phyloP scores from a whole-genome alignment of 371 early-diverging fungal genomes.

The Phascolomyces articulosus region DNA sequence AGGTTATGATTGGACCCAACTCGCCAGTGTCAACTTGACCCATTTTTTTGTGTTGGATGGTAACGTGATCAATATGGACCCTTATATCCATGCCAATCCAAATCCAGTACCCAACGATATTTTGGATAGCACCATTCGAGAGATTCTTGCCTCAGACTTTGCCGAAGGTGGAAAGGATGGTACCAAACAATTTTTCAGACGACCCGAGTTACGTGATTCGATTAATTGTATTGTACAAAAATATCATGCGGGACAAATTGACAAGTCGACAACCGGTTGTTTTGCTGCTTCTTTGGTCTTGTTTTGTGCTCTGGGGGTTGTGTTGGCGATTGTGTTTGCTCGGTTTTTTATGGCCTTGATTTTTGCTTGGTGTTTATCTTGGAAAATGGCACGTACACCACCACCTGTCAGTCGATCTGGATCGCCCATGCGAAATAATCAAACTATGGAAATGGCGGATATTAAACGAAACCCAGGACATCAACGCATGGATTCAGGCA shows the following conservation, averaged over 20 bases:
- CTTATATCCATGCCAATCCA: slow-evolving; percentile 52
- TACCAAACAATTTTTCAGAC: slow-evolving; percentile 65
- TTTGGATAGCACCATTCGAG: slow-evolving; percentile 59
- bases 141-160: slow-evolving; percentile 31
- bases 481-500: slow-evolving; percentile 20
- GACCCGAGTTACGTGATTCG: slow-evolving; percentile 46
- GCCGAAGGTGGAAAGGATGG: slow-evolving; percentile 64
- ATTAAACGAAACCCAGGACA: slow-evolving; percentile 17
- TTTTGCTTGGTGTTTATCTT: slow-evolving; percentile 84
- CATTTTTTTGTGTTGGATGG: slow-evolving; percentile 72
- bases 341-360: slow-evolving; percentile 85
- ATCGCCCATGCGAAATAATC: neutral
- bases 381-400: slow-evolving; percentile 62
- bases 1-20: slow-evolving; percentile 70
- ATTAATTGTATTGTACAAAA: slow-evolving; percentile 64
- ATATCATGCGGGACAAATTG: slow-evolving; percentile 78
- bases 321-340: slow-evolving; percentile 68
- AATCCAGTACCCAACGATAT: slow-evolving; percentile 40
- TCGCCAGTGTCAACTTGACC: slow-evolving; percentile 29
- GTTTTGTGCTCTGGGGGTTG: slow-evolving; percentile 66
- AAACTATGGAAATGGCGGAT: slow-evolving; percentile 36
- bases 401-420: slow-evolving; percentile 16
- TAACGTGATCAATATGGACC: slow-evolving; percentile 64
- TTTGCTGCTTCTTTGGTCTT: slow-evolving; percentile 79
- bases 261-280: slow-evolving; percentile 85